A percentile compares a stretch with the other conserved stretches of the same genome.
These are phyloP conservation scores for Eleusine coracana DNA, from an alignment of 176 grass and related monocot species.

Conservation along the genomic window DNA sequence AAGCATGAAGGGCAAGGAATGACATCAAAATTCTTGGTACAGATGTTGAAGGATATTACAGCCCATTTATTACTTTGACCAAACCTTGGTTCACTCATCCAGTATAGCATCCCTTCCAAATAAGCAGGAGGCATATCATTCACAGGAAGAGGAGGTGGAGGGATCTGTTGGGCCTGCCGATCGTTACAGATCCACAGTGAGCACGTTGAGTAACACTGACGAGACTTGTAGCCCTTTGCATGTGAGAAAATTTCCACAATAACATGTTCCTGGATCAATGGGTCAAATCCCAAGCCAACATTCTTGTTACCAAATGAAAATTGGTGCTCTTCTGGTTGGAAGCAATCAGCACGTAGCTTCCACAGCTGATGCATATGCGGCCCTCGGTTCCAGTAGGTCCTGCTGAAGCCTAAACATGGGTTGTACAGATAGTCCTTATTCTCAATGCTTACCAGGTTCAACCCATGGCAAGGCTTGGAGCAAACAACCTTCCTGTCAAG, in stretches of 20 bases:
- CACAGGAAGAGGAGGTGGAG: slow-evolving; percentile 13
- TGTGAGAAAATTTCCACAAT: background rate
- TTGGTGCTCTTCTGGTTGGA: background rate
- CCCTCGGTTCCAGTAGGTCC: background rate
- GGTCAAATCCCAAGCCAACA: slow-evolving; percentile 10
- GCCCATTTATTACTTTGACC: background rate
- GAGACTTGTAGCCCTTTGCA: background rate
- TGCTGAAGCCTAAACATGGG: slow-evolving; percentile 19
- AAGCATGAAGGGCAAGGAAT: slow-evolving; percentile 13
- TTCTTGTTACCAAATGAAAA: background rate
- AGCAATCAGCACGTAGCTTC: background rate
- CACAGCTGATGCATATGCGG: background rate
- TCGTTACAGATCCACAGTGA: too few species aligned
- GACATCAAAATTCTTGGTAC: background rate
- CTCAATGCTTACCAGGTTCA: slow-evolving; percentile 33
- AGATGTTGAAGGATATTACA: slow-evolving; percentile 2
- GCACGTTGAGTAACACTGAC: background rate
- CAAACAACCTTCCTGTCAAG: slow-evolving; percentile 29
- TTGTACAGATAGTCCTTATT: slow-evolving; percentile 27
- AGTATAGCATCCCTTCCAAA: slow-evolving; percentile 1
- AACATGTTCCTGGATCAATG: background rate
- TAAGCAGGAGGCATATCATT: background rate
- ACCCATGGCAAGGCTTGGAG: slow-evolving; percentile 42
- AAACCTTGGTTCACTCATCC: slow-evolving; percentile 37
- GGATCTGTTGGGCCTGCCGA: too few species aligned